Conservation (phyloP, 805 yeast genomes). For the Candida quercuum region DNA sequence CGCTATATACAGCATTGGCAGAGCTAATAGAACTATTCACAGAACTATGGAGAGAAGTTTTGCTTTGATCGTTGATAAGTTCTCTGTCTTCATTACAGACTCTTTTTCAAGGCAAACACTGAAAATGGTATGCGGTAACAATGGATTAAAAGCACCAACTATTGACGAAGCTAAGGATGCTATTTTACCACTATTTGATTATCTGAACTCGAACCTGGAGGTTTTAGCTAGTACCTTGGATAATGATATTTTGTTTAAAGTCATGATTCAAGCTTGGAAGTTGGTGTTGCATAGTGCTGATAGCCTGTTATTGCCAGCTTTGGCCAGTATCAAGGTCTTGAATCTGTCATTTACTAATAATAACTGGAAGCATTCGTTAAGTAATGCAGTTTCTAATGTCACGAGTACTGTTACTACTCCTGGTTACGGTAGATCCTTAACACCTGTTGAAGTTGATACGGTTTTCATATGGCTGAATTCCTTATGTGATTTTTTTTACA, state of each 20-base stretch:
- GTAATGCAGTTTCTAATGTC: conserved; percentile 46
- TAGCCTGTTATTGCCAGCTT: conserved; percentile 64
- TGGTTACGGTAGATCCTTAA: conserved; percentile 51
- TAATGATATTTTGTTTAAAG: conserved; percentile 47
- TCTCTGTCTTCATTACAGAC: conserved; percentile 55
- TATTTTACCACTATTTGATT: conserved; percentile 68
- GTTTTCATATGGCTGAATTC: conserved; percentile 66
- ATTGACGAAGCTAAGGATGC: conserved; percentile 54
- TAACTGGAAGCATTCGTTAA: conserved; percentile 36
- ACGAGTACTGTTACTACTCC: conserved; percentile 30
- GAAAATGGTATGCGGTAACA: conserved; percentile 46
- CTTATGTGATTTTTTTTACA: conserved; percentile 73
- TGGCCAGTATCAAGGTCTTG: conserved; percentile 37
- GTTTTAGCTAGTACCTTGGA: conserved; percentile 59
- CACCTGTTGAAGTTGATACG: conserved; percentile 57
- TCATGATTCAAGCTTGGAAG: conserved; percentile 80
- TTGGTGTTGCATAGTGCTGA: conserved; percentile 67
- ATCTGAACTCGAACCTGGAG: conserved; percentile 61
- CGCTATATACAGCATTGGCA: conserved; percentile 75
- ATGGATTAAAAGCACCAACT: conserved; percentile 38
- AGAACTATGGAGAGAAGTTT: conserved; percentile 64
- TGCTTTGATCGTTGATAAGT: conserved; percentile 66
- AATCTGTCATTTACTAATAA: conserved; percentile 25
- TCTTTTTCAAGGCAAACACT: conserved; percentile 55
- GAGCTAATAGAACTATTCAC: conserved; percentile 59